Conservation (phyloP, 2,329 filamentous ascomycete species). For the Colletotrichum chrysophilum region DNA sequence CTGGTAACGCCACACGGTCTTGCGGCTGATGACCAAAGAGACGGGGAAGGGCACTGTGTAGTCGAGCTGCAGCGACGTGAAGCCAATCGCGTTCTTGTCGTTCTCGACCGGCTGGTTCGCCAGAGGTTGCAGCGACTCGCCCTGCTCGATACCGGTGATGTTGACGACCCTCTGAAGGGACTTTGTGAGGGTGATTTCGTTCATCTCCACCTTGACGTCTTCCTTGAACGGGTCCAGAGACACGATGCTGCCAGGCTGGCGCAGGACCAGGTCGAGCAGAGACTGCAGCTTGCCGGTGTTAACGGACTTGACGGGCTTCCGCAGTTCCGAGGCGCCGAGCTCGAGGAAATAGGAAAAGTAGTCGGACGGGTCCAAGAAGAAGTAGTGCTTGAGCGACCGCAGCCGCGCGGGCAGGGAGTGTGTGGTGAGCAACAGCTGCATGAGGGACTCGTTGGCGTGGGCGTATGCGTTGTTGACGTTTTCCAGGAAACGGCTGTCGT, state of each 20-base stretch:
- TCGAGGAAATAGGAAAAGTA: slow-evolving; percentile 99
- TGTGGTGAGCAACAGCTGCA: slow-evolving; percentile 89
- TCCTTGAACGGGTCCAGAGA: slow-evolving; percentile 97
- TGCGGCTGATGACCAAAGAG: slow-evolving; percentile 92
- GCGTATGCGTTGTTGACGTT: slow-evolving; percentile 97
- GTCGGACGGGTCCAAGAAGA: slow-evolving; percentile 96
- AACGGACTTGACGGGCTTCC: slow-evolving; percentile 86
- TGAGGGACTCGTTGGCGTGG: slow-evolving; percentile 90
- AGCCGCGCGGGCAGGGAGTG: slow-evolving; percentile 88
- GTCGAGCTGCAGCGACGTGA: slow-evolving; percentile 91
- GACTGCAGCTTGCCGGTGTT: slow-evolving; percentile 95
- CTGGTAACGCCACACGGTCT: slow-evolving; percentile 97
- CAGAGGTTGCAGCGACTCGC: slow-evolving; percentile 79
- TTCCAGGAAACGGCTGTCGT: slow-evolving; percentile 89
- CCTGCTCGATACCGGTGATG: slow-evolving; percentile 93
- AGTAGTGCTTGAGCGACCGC: slow-evolving; percentile 95
- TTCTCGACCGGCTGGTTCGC: slow-evolving; percentile 72
- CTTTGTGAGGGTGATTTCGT: slow-evolving; percentile 89
- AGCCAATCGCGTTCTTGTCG: slow-evolving; percentile 87
- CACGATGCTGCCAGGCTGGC: slow-evolving; percentile 94
- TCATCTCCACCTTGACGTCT: slow-evolving; percentile 97
- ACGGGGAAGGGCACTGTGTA: slow-evolving; percentile 95
- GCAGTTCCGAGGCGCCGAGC: slow-evolving; percentile 85
- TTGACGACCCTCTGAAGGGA: slow-evolving; percentile 96
- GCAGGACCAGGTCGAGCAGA: slow-evolving; percentile 90